Evolutionary conservation across 1,139 yeast genomes (phyloP), one percentile per base, ranked within the genome.

Genomic region (Yamadazyma trypodendri): DNA sequence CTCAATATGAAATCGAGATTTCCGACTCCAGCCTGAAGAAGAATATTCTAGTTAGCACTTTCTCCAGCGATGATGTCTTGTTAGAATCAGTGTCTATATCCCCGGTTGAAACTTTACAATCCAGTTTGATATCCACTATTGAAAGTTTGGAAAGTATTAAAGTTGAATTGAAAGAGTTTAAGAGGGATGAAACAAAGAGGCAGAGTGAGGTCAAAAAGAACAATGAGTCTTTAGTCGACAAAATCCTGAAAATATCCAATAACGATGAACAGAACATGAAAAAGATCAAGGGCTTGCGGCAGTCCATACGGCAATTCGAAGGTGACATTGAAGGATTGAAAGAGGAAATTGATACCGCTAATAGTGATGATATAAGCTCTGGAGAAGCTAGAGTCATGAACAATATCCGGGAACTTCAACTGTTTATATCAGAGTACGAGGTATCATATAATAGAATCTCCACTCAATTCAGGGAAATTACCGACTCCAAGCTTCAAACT

Each of bases 1-100:
- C 79, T 31, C 86, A 83, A 44, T 84, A 81, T 50, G 87, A 81
- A 49, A 73, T 84, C 36, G 85, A 80, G 41, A 63, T 81, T 39
- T 51, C 59, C 36, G 63, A 72, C 35, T 61, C 69, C 16, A 60
- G 59, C 20, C 14, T 24, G 15, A 17, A 25, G 22, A 32, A 20
- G 9, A 37, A 39, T 10, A 37, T 59, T 11, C 42, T 62, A 12
- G 51, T 70, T 24, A 67, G 63, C 42, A 70, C 75, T 3, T 44
- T 67, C n/a, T 65, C 65, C 31, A 51, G 61, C 14, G 34, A 32
- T 20, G 42, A 41, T 9, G 37, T 44, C 4, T 35, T 45, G 21
- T 36, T 39, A 32, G 44, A 46, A 35, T 48, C 51, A 0, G 38
- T 40, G 7, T 33, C 37, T 2, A 60, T 69, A 1, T 63, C 85